A percentile compares a stretch with the other conserved stretches of the same genome.
Evolutionary conservation across 441 rosid species (phyloP).

Genomic region (Breynia disticha): DNA sequence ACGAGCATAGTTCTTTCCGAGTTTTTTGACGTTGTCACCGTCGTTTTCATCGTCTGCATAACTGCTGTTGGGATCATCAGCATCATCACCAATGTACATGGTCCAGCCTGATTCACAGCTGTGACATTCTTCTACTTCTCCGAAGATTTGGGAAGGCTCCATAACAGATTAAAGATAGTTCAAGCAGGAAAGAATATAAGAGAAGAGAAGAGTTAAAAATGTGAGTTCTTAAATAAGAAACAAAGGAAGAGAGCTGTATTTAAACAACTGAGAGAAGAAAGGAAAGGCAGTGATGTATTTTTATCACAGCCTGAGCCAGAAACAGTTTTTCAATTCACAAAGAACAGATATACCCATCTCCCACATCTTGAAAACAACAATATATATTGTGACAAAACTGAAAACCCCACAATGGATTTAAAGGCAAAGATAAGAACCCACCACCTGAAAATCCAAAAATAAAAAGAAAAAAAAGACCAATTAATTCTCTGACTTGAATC

Average conservation of each 20-base stretch:
- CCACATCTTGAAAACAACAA: slow-evolving; percentile 20
- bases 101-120: slow-evolving; percentile 74
- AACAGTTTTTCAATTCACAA: slow-evolving; percentile 7
- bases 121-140: slow-evolving; percentile 41
- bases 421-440: slow-evolving; percentile 20
- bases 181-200: background rate
- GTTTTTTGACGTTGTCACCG: background rate
- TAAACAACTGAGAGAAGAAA: too few species aligned
- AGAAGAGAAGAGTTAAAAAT: slow-evolving; percentile 2
- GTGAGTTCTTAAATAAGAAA: too few species aligned
- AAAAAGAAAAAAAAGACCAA: slow-evolving; percentile 16
- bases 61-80: slow-evolving; percentile 10
- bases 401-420: slow-evolving; percentile 13
- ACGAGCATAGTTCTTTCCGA: slow-evolving; percentile 8
- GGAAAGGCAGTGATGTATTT: slow-evolving; percentile 9
- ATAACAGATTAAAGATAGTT: slow-evolving; percentile 11
- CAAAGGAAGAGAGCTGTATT: too few species aligned
- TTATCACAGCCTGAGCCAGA: slow-evolving; percentile 11
- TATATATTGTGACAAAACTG: background rate
- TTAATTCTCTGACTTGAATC: slow-evolving; percentile 37
- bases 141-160: slow-evolving; percentile 39
- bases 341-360: slow-evolving; percentile 22
- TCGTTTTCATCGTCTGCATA: slow-evolving; percentile 2
- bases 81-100: slow-evolving; percentile 42
- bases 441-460: slow-evolving; percentile 24